Percentiles rank a stretch among this genome's conserved stretches.
Evolutionary conservation across 192 early-diverging fungal species (phyloP).

Genomic region (Radiomyces spectabilis): DNA sequence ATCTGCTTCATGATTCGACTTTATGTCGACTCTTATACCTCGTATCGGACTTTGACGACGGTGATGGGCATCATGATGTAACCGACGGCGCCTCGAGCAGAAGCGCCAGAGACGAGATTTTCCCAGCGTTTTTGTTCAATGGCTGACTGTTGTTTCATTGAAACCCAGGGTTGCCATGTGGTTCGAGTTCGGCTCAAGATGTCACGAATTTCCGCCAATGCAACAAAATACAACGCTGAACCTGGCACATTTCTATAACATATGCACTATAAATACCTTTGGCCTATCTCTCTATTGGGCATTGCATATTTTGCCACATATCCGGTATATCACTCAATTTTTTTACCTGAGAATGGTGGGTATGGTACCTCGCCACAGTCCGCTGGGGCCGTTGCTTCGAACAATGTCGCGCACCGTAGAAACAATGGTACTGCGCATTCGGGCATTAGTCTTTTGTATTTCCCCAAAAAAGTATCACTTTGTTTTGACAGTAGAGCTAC

Average conservation of each 20-base stretch:
- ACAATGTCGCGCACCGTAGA: conserved; percentile 56
- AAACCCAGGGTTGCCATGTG: conserved; percentile 18
- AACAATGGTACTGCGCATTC: conserved; percentile 34
- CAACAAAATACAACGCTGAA: conserved; percentile 64
- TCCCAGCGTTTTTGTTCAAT: conserved; percentile 45
- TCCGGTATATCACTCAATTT: too few relatives aligned
- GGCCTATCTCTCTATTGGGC: too few relatives aligned
- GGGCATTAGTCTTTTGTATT: not conserved
- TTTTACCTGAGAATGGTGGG: conserved; percentile 61
- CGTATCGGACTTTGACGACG: conserved; percentile 85
- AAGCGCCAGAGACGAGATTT: conserved; percentile 64
- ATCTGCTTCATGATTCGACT: not conserved
- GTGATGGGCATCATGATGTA: conserved; percentile 93
- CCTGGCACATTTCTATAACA: conserved; percentile 58
- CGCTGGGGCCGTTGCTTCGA: conserved; percentile 40
- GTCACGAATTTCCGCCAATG: conserved; percentile 54
- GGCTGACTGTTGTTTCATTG: not conserved
- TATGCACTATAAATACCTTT: too few relatives aligned
- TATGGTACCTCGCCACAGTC: conserved; percentile 77
- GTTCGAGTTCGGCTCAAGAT: conserved; percentile 33
- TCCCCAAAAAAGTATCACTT: too few relatives aligned
- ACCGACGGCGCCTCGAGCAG: conserved; percentile 67
- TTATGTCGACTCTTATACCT: conserved; percentile 39
- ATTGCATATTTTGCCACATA: too few relatives aligned
- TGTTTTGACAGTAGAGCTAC: too few relatives aligned